phyloP scores from a whole-genome alignment of 176 grass and related monocot species.

The Zea mays region Zm-B73-REFERENCE-NAM-5.0 NC_050105.1:103368001-103368500 shows the following conservation, averaged over 20 bases:
- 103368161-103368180: slow-evolving; percentile 69
- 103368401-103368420: slow-evolving; percentile 42
- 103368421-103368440: slow-evolving; percentile 92
- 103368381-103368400: slow-evolving; percentile 76
- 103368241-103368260: slow-evolving; percentile 53
- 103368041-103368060: slow-evolving; percentile 75
- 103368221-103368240: slow-evolving; percentile 51
- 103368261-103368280: slow-evolving; percentile 50
- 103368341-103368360: slow-evolving; percentile 38
- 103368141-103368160: slow-evolving; percentile 69
- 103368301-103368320: slow-evolving; percentile 51
- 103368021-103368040: slow-evolving; percentile 78
- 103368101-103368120: slow-evolving; percentile 46
- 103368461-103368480: slow-evolving; percentile 80
- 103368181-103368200: slow-evolving; percentile 89
- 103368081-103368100: slow-evolving; percentile 74
- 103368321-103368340: slow-evolving; percentile 54
- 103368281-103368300: slow-evolving; percentile 46
- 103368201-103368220: slow-evolving; percentile 77
- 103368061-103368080: slow-evolving; percentile 87
- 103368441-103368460: slow-evolving; percentile 60
- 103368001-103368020: slow-evolving; percentile 70
- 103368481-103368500: slow-evolving; percentile 74
- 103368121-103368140: slow-evolving; percentile 53
- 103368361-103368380: slow-evolving; percentile 42